These are phyloP conservation scores for Haematococcus lacustris DNA, from an alignment of 139 green algal species.

Conservation along the genomic window DNA sequence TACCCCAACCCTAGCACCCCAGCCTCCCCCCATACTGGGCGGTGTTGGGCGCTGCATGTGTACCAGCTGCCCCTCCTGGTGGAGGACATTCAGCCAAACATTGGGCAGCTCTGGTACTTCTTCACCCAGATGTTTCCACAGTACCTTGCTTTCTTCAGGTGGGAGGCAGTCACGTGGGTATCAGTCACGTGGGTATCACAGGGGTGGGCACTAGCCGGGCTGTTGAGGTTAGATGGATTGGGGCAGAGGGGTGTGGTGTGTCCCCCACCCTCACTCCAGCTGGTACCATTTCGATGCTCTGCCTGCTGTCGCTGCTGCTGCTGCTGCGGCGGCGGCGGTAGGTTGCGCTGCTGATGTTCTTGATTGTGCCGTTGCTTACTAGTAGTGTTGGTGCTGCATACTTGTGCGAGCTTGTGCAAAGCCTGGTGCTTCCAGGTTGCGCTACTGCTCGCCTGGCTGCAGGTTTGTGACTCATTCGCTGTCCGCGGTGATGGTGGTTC, in stretches of 20 bases:
- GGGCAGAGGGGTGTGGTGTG: not conserved
- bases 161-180: too few relatives aligned
- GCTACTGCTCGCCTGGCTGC: too few relatives aligned
- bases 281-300: not conserved
- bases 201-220: too few relatives aligned
- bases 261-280: not conserved
- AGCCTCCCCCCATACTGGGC: not conserved
- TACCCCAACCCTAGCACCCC: too few relatives aligned
- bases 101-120: conserved; percentile 75
- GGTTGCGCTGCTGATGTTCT: not conserved
- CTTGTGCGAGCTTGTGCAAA: not conserved
- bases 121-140: conserved; percentile 61
- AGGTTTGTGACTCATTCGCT: conserved; percentile 48
- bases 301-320: not conserved
- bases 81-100: conserved; percentile 56
- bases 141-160: conserved; percentile 35
- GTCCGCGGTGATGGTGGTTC: conserved; percentile 27
- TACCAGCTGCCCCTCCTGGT: conserved; percentile 35
- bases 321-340: too few relatives aligned
- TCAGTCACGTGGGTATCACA: too few relatives aligned
- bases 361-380: not conserved
- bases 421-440: too few relatives aligned
- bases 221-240: not conserved
- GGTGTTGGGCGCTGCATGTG: conserved; percentile 24
- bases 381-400: not conserved